Percentiles rank a stretch among this genome's conserved stretches.
Conservation (phyloP, 768 basidiomycete genomes). For the Dictyophora rubrovolvata region DNA sequence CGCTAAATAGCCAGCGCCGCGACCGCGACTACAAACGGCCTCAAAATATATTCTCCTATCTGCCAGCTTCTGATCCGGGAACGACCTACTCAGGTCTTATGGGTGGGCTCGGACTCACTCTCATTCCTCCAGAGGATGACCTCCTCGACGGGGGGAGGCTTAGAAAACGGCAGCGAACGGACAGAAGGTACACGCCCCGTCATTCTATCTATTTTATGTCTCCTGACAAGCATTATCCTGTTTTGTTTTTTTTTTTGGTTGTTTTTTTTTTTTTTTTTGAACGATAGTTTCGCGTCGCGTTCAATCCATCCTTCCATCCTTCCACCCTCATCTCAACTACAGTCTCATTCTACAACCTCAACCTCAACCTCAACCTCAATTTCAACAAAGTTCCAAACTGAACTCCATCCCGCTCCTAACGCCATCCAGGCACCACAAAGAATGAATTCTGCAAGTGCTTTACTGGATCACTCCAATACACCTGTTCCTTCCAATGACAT, state of each 20-base stretch:
- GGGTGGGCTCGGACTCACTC: conserved; percentile 40
- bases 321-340: background rate
- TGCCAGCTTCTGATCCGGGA: conserved; percentile 77
- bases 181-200: conserved; percentile 54
- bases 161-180: conserved; percentile 62
- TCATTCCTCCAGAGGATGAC: conserved; percentile 43
- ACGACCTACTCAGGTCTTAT: conserved; percentile 77
- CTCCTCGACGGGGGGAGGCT: conserved; percentile 32
- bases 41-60: conserved; percentile 58
- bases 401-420: conserved; percentile 43
- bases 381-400: conserved; percentile 67
- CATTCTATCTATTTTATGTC: background rate
- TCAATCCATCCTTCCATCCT: background rate
- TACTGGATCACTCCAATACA: background rate
- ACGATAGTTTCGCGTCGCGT: conserved; percentile 1
- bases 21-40: conserved; percentile 63
- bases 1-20: conserved; percentile 66
- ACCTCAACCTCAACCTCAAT: conserved; percentile 29
- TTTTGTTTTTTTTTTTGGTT: conserved; percentile 19
- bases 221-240: conserved; percentile 12
- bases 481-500: background rate
- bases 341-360: background rate
- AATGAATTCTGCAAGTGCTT: conserved; percentile 41
- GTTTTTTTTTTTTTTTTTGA: conserved; percentile 8
- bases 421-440: conserved; percentile 51